Conservation (phyloP, 805 yeast species). For the Pichia membranifaciens region DNA sequence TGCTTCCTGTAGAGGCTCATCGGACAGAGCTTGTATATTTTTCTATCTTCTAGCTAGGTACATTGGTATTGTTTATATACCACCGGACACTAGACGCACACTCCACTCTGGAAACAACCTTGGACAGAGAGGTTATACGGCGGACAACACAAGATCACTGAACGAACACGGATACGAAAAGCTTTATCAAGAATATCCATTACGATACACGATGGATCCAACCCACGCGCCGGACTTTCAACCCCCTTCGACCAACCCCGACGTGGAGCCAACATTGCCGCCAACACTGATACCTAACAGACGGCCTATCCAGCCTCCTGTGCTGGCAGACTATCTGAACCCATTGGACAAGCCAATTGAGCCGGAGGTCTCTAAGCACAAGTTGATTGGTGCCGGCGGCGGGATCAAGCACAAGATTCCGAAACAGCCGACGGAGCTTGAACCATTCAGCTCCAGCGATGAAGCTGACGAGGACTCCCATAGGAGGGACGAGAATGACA, state of each 20-base stretch:
- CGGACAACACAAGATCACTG: too few species aligned
- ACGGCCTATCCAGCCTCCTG: slow-evolving; percentile 72
- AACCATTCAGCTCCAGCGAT: slow-evolving; percentile 49
- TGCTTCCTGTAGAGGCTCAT: too few species aligned
- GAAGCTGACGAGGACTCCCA: slow-evolving; percentile 25
- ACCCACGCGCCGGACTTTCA: slow-evolving; percentile 84
- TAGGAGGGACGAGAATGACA: not conserved
- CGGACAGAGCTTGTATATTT: too few species aligned
- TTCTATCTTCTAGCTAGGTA: too few species aligned
- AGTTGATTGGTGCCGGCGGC: not conserved
- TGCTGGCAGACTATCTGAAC: slow-evolving; percentile 65
- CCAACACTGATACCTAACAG: slow-evolving; percentile 64
- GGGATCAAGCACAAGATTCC: slow-evolving; percentile 26
- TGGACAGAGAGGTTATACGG: too few species aligned
- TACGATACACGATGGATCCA: slow-evolving; percentile 65
- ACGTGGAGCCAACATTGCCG: slow-evolving; percentile 60
- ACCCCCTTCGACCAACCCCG: slow-evolving; percentile 69
- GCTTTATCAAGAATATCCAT: too few species aligned
- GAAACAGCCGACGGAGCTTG: slow-evolving; percentile 51
- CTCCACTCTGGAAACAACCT: too few species aligned
- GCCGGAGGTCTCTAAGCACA: slow-evolving; percentile 9
- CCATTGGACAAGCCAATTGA: slow-evolving; percentile 71
- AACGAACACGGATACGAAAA: not conserved
- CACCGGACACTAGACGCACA: too few species aligned
- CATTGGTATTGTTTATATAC: too few species aligned